These are phyloP conservation scores for Starmerella etchellsii DNA, from an alignment of 805 yeast species.

Conservation along the genomic window DNA sequence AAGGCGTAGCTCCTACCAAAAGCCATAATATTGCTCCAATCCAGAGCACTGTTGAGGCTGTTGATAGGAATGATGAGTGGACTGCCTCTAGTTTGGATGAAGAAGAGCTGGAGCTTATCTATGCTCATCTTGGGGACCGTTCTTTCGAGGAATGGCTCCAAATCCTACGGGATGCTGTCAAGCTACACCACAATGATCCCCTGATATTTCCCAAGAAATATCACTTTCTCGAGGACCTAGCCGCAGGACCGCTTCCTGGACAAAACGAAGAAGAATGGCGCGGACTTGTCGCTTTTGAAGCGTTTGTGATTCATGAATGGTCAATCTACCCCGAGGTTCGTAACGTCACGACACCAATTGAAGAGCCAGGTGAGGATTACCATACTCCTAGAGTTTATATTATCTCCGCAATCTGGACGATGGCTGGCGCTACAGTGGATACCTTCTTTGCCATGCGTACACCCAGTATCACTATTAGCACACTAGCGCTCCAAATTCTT, in stretches of 20 bases:
- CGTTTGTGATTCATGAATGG: slow-evolving; percentile 32
- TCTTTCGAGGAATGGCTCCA: slow-evolving; percentile 30
- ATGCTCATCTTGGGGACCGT: slow-evolving; percentile 20
- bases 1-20: too few relatives aligned
- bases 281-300: slow-evolving; percentile 27
- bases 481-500: slow-evolving; percentile 45
- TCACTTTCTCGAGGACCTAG: slow-evolving; percentile 26
- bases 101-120: slow-evolving; percentile 13
- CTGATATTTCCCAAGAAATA: slow-evolving; percentile 34
- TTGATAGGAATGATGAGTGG: slow-evolving; percentile 1
- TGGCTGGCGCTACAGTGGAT: slow-evolving; percentile 43
- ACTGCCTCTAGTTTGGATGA: slow-evolving; percentile 5
- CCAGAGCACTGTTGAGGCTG: background rate
- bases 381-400: slow-evolving; percentile 43
- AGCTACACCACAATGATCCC: slow-evolving; percentile 36
- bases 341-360: slow-evolving; percentile 40
- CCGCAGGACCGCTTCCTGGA: slow-evolving; percentile 12
- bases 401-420: slow-evolving; percentile 38
- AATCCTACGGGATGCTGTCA: slow-evolving; percentile 31
- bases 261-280: slow-evolving; percentile 20
- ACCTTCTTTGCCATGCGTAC: slow-evolving; percentile 44
- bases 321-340: slow-evolving; percentile 55
- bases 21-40: too few relatives aligned
- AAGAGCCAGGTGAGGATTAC: slow-evolving; percentile 31
- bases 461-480: slow-evolving; percentile 39